Base-by-base conservation (phyloP, 805 yeast genomes). In the Saturnispora besseyi region DNA sequence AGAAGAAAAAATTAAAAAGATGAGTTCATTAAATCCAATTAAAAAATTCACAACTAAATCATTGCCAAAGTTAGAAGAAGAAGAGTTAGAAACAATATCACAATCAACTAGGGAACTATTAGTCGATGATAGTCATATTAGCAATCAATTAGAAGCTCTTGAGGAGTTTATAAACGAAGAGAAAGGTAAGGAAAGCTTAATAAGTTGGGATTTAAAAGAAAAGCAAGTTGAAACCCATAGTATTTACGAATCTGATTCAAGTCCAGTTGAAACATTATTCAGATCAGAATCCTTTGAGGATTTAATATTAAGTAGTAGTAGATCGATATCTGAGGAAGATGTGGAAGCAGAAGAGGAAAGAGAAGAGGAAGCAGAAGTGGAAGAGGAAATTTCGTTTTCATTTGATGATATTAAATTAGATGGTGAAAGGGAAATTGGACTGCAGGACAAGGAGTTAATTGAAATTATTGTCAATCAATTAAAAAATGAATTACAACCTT, bases 401-500 rank as follows among this genome's bases (percentile, higher is more conserved):
- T 30, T 37, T n/a, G 29, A 36, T 15, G 51, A 48, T 22, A 48
- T 47, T 12, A 42, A 34, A 2, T n/a, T 22, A 29, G 33, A 30
- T 10, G 12, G 5, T 7, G 8, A 7, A 12, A 28, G 18, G 6
- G 4, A 29, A 8, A 28, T 26, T 13, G 3, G 24, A 22, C 9
- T n/a, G 15, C 13, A 45, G 1, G 48, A 24, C 18, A 18, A 38
- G 10, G 32, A 48, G 37, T 44, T 56, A 32, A 49, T 50, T 10
- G 15, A 43, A 33, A 32, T 46, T 1, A 46, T 56, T 15, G 49
- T 56, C 5, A 13, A 31, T 1, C 48, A 59, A 36, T 41, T 63
- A 5, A 58, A 56, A 47, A 41, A 37, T n/a, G 62, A 62, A 11
- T 22, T 63, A 4, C 33, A 48, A 26, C 65, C 67, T 10, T 55